Conservation (phyloP, 2,329 filamentous ascomycete genomes). For the Exophiala dermatitidis region DNA sequence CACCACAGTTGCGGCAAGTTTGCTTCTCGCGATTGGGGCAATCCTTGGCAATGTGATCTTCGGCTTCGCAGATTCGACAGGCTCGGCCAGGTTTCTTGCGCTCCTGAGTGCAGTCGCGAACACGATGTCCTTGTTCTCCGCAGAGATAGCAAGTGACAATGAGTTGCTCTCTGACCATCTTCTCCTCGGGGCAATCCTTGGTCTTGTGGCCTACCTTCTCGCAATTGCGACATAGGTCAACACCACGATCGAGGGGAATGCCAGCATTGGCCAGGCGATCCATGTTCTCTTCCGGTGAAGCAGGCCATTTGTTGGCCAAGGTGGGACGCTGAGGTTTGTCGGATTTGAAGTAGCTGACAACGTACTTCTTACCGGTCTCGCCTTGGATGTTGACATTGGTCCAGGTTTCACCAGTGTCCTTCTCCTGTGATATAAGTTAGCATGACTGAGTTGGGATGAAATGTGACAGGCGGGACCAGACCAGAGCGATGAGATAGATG, state of each 20-base stretch:
- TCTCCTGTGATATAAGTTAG: constrained; percentile 31
- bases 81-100: constrained; percentile 19
- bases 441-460: constrained; percentile 25
- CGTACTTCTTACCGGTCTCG: constrained; percentile 45
- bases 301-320: constrained; percentile 45
- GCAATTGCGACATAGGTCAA: constrained; percentile 48
- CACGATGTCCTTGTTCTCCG: constrained; percentile 40
- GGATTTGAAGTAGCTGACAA: constrained; percentile 44
- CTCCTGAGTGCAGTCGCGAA: constrained; percentile 42
- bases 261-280: constrained; percentile 47
- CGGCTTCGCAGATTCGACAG: constrained; percentile 25
- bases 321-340: constrained; percentile 42
- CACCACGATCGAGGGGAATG: constrained; percentile 43
- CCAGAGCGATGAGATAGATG: constrained; percentile 47
- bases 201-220: constrained; percentile 44
- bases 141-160: constrained; percentile 47
- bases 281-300: constrained; percentile 44
- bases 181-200: constrained; percentile 45
- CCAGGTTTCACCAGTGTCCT: constrained; percentile 38
- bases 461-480: neutral
- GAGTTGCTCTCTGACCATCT: constrained; percentile 34
- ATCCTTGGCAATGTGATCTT: constrained; percentile 26
- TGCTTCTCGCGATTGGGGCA: constrained; percentile 30
- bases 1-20: constrained; percentile 49
- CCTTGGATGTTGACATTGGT: constrained; percentile 50